Percentiles rank a stretch among this genome's conserved stretches.
phyloP scores from a whole-genome alignment of 495 filamentous ascomycete species.

The Penicillium riverlandense region DNA sequence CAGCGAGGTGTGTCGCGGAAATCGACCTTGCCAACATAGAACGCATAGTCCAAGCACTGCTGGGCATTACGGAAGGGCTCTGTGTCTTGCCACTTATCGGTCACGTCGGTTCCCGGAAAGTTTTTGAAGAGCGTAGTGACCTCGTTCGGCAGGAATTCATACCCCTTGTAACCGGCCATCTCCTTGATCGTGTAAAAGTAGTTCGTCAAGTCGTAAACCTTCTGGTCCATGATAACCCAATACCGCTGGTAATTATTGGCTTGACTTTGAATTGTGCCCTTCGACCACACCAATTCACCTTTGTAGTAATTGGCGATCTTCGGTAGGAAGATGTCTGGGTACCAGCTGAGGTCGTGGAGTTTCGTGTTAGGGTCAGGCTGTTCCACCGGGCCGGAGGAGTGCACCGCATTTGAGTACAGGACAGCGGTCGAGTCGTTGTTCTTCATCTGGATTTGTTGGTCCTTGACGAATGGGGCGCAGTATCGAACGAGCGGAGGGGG shows the following conservation, averaged over 20 bases:
- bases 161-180: constrained; percentile 42
- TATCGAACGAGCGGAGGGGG: constrained; percentile 66
- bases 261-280: constrained; percentile 36
- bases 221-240: constrained; percentile 72
- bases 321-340: constrained; percentile 62
- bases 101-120: constrained; percentile 74
- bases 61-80: constrained; percentile 47
- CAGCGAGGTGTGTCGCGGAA: constrained; percentile 72
- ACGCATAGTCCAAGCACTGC: constrained; percentile 75
- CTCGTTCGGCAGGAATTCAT: constrained; percentile 59
- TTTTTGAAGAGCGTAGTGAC: constrained; percentile 60
- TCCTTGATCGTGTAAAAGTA: constrained; percentile 67
- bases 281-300: constrained; percentile 74
- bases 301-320: constrained; percentile 80
- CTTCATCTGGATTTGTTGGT: constrained; percentile 42
- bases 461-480: constrained; percentile 59
- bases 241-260: constrained; percentile 61
- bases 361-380: constrained; percentile 45
- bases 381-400: constrained; percentile 56
- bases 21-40: constrained; percentile 77
- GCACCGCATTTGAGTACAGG: constrained; percentile 41
- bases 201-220: constrained; percentile 83
- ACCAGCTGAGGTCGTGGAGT: constrained; percentile 67
- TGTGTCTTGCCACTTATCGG: constrained; percentile 51
- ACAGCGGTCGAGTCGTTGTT: constrained; percentile 55